Conservation (phyloP, 106 monocot genomes). For the Dendrobium nobile region DNA sequence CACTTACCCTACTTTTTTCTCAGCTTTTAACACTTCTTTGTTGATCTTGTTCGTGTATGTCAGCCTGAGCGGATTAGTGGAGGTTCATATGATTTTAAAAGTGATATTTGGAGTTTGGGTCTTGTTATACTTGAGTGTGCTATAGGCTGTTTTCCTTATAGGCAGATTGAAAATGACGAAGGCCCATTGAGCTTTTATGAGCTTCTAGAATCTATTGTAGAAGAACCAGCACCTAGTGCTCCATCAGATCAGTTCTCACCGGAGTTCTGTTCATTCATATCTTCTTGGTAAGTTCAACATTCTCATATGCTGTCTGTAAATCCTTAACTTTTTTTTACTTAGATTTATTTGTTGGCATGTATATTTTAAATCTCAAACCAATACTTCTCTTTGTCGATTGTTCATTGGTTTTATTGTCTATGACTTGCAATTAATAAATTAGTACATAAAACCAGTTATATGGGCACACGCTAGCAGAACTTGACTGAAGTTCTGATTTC, state of each 20-base stretch:
- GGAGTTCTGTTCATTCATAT: conserved; percentile 95
- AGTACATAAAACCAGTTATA: too few relatives aligned
- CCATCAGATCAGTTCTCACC: conserved; percentile 96
- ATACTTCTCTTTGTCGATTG: too few relatives aligned
- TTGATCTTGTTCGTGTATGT: background rate
- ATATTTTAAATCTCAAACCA: too few relatives aligned
- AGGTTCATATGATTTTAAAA: conserved; percentile 82
- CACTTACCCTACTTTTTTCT: too few relatives aligned
- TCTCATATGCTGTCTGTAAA: background rate
- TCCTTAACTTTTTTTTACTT: background rate
- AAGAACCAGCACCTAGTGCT: conserved; percentile 78
- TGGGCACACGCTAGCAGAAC: background rate
- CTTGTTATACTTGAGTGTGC: conserved; percentile 97
- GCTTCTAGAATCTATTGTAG: conserved; percentile 87
- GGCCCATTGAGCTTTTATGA: conserved; percentile 84
- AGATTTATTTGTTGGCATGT: background rate
- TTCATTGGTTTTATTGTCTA: too few relatives aligned
- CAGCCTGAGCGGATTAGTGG: conserved; percentile 92
- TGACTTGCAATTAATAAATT: too few relatives aligned
- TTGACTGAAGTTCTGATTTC: too few relatives aligned
- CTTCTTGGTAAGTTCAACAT: conserved; percentile 57
- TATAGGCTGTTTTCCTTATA: conserved; percentile 85
- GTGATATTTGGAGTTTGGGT: conserved; percentile 98
- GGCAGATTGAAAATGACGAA: conserved; percentile 57
- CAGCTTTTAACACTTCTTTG: too few relatives aligned